These are phyloP conservation scores for Boletus sp. DNA, from an alignment of 1,284 basidiomycete genomes.

Conservation along the genomic window DNA sequence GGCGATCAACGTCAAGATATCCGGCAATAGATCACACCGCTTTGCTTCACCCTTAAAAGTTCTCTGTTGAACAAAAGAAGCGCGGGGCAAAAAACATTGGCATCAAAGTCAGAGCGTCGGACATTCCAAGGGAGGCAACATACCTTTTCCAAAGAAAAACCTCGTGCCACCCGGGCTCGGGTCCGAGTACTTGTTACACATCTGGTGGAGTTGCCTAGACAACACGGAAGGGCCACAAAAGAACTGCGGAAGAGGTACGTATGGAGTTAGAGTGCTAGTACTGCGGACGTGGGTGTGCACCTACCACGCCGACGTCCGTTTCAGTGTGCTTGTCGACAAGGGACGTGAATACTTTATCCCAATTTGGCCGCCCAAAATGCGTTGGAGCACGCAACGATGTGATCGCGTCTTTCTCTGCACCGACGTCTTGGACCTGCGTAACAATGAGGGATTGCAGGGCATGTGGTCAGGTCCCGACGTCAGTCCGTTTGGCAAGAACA, in stretches of 20 bases:
- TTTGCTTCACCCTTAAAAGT: conserved; percentile 18
- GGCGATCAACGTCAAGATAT: background rate
- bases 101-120: conserved; percentile 1
- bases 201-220: conserved; percentile 66
- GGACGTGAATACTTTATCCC: conserved; percentile 78
- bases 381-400: conserved; percentile 82
- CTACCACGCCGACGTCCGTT: conserved; percentile 79
- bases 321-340: conserved; percentile 77
- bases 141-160: conserved; percentile 87
- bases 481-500: conserved; percentile 3
- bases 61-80: conserved; percentile 18
- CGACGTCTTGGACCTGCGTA: conserved; percentile 73
- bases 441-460: background rate
- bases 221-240: conserved; percentile 77
- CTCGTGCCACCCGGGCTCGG: conserved; percentile 71
- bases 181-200: conserved; percentile 83
- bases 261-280: conserved; percentile 2
- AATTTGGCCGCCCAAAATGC: conserved; percentile 92
- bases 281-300: conserved; percentile 22
- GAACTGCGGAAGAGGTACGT: conserved; percentile 43
- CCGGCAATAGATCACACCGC: background rate
- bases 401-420: conserved; percentile 84
- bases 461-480: background rate
- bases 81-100: background rate
- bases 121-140: conserved; percentile 13